Evolutionary conservation across 441 rosid species (phyloP).

Genomic region (Biscutella auriculata): DNA sequence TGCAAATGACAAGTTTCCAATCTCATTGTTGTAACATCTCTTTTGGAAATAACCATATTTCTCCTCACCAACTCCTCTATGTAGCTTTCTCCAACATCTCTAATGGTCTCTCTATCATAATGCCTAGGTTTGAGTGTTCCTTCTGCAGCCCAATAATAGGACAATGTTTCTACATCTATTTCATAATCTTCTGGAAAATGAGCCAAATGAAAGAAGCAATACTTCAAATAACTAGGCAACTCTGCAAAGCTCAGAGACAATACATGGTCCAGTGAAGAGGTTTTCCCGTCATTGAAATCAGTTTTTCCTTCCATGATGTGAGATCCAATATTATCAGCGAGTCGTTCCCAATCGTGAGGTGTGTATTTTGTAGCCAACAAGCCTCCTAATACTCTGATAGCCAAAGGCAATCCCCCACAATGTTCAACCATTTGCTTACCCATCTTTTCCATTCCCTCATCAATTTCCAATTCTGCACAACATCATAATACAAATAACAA

Average conservation of each 20-base stretch:
- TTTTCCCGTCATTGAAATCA: neutral
- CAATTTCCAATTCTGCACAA: neutral
- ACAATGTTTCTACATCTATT: neutral
- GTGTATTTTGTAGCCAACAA: neutral
- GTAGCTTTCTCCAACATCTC: conserved; percentile 9
- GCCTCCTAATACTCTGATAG: neutral
- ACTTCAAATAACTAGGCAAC: conserved; percentile 18
- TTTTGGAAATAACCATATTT: conserved; percentile 15
- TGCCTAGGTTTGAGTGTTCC: neutral
- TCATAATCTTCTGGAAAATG: conserved; percentile 19
- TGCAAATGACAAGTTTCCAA: conserved; percentile 15
- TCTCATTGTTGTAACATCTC: neutral
- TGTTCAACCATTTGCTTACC: conserved; percentile 1
- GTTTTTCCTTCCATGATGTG: neutral
- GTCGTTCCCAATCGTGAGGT: neutral
- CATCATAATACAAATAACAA: too few relatives aligned
- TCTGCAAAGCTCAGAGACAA: conserved; percentile 10
- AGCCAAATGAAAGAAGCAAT: conserved; percentile 22
- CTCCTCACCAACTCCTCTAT: conserved; percentile 12
- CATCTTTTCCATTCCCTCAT: neutral
- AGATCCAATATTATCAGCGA: neutral
- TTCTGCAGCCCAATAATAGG: conserved; percentile 20
- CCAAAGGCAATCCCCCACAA: conserved; percentile 18
- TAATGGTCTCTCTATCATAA: neutral
- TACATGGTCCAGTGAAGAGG: neutral